Evolutionary conservation across 768 basidiomycete genomes (phyloP), one percentile per base, ranked within the genome.

Genomic region (Suillus brevipes): DNA sequence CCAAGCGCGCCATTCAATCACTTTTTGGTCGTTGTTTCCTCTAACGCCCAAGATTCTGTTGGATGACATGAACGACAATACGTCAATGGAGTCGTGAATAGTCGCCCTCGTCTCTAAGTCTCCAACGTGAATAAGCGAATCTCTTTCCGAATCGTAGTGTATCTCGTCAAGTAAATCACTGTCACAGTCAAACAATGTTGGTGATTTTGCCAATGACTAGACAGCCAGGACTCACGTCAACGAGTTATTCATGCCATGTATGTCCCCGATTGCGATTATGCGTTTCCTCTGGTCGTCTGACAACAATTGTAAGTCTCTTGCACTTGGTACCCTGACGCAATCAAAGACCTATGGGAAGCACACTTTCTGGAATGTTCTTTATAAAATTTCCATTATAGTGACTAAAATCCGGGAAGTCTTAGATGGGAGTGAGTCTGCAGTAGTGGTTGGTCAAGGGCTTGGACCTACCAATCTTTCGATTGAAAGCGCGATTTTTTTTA

Each of bases 21-120:
- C 86, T 67, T 84, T 84, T 76, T 98, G 94, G 78, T 99, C 96
- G 72, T 98, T 94, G 74, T 99, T 99, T 0, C 97, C 96, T 43
- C 96, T 86, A 4, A 97, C 94, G 20, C 94, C 95, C 23, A 83
- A 83, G 47, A 94, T 81, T 61, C 86, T 84, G 70, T 89, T 73
- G 13, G 78, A 71, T 2, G 87, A 77, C 82, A 97, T 83, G 75
- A 85, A 92, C 10, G 80, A 75, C 9, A 97, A 78, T n/a, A 91
- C 81, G 8, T 84, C 79, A 64, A 89, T 75, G 1, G 91, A 90
- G 20, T 84, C 83, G 40, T 82, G 68, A 62, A 84, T 82, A 0
- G 82, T 75, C 7, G 89, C 90, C 75, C 91, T 96, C 23, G 90
- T 80, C n/a, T 92, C 71, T 14, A 96, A 80, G 74, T 99, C 97